Base-by-base conservation (phyloP, 805 yeast genomes). In the Candida parachauliodes region DNA sequence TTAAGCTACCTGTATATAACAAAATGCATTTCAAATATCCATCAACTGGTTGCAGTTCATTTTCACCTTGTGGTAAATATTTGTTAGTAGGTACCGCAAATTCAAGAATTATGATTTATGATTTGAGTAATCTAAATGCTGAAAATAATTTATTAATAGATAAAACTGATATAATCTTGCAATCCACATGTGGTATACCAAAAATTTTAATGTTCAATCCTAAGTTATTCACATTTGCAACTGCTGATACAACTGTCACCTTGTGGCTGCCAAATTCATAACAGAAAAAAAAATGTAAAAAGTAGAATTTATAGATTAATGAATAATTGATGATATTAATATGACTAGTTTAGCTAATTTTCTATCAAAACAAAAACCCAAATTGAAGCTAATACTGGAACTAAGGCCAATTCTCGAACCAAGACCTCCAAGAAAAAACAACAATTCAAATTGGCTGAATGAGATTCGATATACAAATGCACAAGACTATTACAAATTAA, bases 201-300 rank as follows among this genome's bases (percentile, higher is more conserved):
- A 60, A 74, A 46, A 62, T 77, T 35, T 54, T 77, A 8, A 63
- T 70, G 16, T 81, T 81, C 56, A 79, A 81, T 47, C 91, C 91
- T 2, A 72, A 73, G 44, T 55, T 74, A 24, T 66, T 77, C 54
- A 67, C 74, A 41, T 54, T 84, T 46, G 83, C 87, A 2, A 71
- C 88, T 1, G 87, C 85, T 6, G 84, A 79, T 51, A 72, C 53
- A 32, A 45, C 53, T 5, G 72, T 67, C 7, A 42, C 59, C 5
- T 45, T 68, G 22, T 68, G 73, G 73, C 59, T 58, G 39, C 62
- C 70, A 15, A 29, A 34, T 25, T 12, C 11, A 12, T 9, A 22
- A 20, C 15, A 17, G 19, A 26, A 28, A 34, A 18, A 21, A 14
- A 26, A 24, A 28, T 24, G 27, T 15, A 18, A 11, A 4, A 8